Evolutionary conservation across 495 filamentous ascomycete species (phyloP).

Genomic region (Letharia lupina): DNA sequence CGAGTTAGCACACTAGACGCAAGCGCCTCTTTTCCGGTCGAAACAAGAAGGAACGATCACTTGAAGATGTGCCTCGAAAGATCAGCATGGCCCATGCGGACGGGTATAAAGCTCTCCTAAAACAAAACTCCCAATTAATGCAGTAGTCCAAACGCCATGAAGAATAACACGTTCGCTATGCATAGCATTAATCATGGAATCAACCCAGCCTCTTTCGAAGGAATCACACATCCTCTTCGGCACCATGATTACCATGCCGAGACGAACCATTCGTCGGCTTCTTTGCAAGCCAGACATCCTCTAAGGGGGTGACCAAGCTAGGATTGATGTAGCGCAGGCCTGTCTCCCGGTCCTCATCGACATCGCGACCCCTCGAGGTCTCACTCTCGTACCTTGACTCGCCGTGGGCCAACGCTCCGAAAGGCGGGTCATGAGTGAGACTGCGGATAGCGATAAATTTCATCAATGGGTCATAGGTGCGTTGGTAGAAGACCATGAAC

Average conservation of each 20-base stretch:
- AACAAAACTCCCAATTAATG: background rate
- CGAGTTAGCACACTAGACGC: background rate
- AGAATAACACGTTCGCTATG: constrained; percentile 9
- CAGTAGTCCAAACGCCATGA: constrained; percentile 6
- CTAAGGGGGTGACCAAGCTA: constrained; percentile 57
- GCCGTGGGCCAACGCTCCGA: constrained; percentile 30
- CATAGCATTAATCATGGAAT: background rate
- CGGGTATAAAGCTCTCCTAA: constrained; percentile 7
- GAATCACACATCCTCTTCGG: constrained; percentile 23
- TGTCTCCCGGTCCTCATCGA: constrained; percentile 61
- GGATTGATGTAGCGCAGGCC: constrained; percentile 65
- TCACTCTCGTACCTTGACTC: constrained; percentile 36
- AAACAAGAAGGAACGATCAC: background rate
- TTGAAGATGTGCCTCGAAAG: background rate
- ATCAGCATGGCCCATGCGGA: constrained; percentile 1
- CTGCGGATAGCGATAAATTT: constrained; percentile 86
- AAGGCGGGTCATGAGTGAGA: constrained; percentile 48
- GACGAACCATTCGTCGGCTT: constrained; percentile 22
- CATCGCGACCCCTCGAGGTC: constrained; percentile 29
- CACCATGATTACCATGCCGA: constrained; percentile 29
- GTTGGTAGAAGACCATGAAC: constrained; percentile 68
- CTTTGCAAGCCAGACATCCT: constrained; percentile 27
- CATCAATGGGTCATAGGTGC: constrained; percentile 75
- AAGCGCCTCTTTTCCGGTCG: background rate
- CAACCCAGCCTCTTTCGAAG: background rate